Evolutionary conservation across 805 yeast genomes (phyloP), one percentile per base, ranked within the genome.

Genomic region (Starmerella roubikii): DNA sequence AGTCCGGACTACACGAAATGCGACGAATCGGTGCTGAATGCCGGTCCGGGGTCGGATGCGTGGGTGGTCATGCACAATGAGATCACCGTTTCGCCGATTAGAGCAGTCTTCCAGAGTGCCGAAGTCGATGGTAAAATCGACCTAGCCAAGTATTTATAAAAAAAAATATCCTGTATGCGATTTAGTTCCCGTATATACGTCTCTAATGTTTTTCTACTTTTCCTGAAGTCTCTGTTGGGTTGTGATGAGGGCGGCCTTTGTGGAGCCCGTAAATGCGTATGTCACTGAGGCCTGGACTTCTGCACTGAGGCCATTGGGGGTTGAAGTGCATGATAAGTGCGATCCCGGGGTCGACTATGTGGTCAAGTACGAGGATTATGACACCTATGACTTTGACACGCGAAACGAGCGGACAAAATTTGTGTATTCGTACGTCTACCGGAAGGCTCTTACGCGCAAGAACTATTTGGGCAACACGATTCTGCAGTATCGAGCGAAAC

Each of bases 391-490:
- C 52, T 71, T 85, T 53, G 96, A 86, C 19, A 35, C 32, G 10
- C 44, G 55, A 3, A 43, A 42, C 30, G 17, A n/a, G 9, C 20
- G 30, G 17, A 30, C 45, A 4, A 11, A 44, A 22, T 32, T 41
- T 29, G 45, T 42, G 15, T 52, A 52, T 32, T 44, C 54, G n/a
- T 88, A 83, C 56, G 73, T 85, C 30, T 88, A 80, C 57, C 67
- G 98, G 50, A 91, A 91, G 55, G 94, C 88, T 0, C 61, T 91
- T 39, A 91, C 88, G 35, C 69, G 98, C 45, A 91, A 91, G 57
- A 93, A 91, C 57, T 86, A 75, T 52, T 62, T 91, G 44, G 73
- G 91, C n/a, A 77, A 83, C 52, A 81, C 94, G 0, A 69, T 91
- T n/a, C 78, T 73, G 36, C 71, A 74, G 41, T 86, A 71, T 50